These are phyloP conservation scores for Candida peoriensis DNA, from an alignment of 805 yeast species.

Conservation along the genomic window DNA sequence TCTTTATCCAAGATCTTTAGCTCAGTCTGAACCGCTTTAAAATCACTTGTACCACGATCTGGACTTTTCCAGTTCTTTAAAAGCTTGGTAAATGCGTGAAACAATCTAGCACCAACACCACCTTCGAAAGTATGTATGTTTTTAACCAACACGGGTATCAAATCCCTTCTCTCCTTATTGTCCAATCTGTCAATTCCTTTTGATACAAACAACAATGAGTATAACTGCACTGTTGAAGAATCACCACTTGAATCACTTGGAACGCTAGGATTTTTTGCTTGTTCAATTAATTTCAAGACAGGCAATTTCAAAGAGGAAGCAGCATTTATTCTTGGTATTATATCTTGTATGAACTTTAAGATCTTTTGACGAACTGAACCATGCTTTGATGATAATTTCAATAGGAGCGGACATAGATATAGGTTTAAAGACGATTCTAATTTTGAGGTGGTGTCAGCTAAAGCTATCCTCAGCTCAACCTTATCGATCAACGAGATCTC, in stretches of 20 bases:
- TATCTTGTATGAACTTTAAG: slow-evolving; percentile 57
- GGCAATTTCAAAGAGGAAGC: slow-evolving; percentile 58
- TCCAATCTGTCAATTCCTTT: slow-evolving; percentile 58
- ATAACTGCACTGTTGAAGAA: slow-evolving; percentile 48
- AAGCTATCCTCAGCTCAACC: slow-evolving; percentile 77
- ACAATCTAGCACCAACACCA: slow-evolving; percentile 49
- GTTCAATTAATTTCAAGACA: slow-evolving; percentile 52
- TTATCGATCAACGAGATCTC: slow-evolving; percentile 64
- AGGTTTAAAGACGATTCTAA: slow-evolving; percentile 54
- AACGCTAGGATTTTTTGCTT: slow-evolving; percentile 53
- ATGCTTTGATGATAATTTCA: slow-evolving; percentile 73
- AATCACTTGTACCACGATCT: slow-evolving; percentile 39
- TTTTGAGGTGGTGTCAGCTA: slow-evolving; percentile 64
- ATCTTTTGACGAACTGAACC: slow-evolving; percentile 62
- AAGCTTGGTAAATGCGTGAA: slow-evolving; percentile 54
- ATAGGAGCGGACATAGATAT: slow-evolving; percentile 71
- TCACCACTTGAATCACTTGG: slow-evolving; percentile 32
- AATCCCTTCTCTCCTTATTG: slow-evolving; percentile 28
- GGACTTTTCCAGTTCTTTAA: slow-evolving; percentile 46
- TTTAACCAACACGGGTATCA: slow-evolving; percentile 44
- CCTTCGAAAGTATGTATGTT: slow-evolving; percentile 38
- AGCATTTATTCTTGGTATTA: slow-evolving; percentile 62
- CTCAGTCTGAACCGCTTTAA: slow-evolving; percentile 28
- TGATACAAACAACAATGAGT: slow-evolving; percentile 61
- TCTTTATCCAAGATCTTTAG: slow-evolving; percentile 30